These are phyloP conservation scores for Penicillium canescens DNA, from an alignment of 495 filamentous ascomycete species.

Conservation along the genomic window DNA sequence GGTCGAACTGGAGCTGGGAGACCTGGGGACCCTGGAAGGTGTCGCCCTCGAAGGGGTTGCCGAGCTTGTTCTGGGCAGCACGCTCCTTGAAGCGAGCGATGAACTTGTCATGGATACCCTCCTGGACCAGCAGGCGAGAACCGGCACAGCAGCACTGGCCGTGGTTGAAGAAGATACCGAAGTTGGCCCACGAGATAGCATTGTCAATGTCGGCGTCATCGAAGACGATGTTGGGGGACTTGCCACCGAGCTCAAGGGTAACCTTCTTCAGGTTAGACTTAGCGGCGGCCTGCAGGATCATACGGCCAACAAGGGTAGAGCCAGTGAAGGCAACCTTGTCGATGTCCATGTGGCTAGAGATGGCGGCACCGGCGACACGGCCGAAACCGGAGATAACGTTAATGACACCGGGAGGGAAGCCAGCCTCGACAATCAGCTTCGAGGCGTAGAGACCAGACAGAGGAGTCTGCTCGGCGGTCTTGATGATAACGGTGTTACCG, in stretches of 20 bases:
- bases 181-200: conserved; percentile 97
- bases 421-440: conserved; percentile 85
- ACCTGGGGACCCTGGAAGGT: conserved; percentile 99
- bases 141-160: conserved; percentile 98
- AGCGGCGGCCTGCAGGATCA: conserved; percentile 95
- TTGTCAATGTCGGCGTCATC: conserved; percentile 94
- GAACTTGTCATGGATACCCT: conserved; percentile 95
- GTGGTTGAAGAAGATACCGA: conserved; percentile 98
- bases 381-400: conserved; percentile 96
- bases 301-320: conserved; percentile 85
- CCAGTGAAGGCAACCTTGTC: conserved; percentile 99
- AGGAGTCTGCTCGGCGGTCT: conserved; percentile 96
- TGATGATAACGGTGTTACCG: conserved; percentile 88
- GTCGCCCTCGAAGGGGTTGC: conserved; percentile 81
- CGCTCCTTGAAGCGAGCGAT: conserved; percentile 84
- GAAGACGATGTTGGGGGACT: conserved; percentile 98
- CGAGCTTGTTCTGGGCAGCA: conserved; percentile 78
- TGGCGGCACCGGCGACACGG: conserved; percentile 84
- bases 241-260: conserved; percentile 96
- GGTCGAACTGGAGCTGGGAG: conserved; percentile 91
- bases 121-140: conserved; percentile 93
- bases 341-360: conserved; percentile 93
- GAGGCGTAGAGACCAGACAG: conserved; percentile 82
- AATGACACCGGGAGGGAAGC: conserved; percentile 93
- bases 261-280: conserved; percentile 98